These are phyloP conservation scores for Nakataea oryzae DNA, from an alignment of 2,329 filamentous ascomycete genomes.

Conservation along the genomic window DNA sequence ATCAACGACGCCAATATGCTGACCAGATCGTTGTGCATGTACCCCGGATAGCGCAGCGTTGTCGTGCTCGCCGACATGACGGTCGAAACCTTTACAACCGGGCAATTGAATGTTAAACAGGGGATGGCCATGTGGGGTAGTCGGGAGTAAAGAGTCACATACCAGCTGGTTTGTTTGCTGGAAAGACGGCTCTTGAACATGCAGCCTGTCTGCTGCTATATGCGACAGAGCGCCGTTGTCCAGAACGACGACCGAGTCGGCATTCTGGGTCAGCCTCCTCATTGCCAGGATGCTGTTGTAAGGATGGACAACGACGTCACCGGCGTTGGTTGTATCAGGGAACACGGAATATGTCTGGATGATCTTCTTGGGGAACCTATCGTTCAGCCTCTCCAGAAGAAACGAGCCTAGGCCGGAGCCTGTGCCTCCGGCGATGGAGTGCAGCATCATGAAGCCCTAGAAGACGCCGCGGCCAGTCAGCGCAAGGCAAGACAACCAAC, in stretches of 20 bases:
- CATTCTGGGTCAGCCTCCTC: slow-evolving; percentile 85
- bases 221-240: slow-evolving; percentile 91
- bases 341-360: slow-evolving; percentile 99
- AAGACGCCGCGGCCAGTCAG: not conserved
- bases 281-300: slow-evolving; percentile 96
- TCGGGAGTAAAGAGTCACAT: slow-evolving; percentile 12
- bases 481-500: not conserved
- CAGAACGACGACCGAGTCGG: slow-evolving; percentile 92
- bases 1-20: slow-evolving; percentile 94
- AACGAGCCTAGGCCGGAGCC: slow-evolving; percentile 95
- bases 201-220: slow-evolving; percentile 87
- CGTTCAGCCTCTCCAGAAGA: slow-evolving; percentile 88
- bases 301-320: slow-evolving; percentile 92
- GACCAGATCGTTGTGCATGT: slow-evolving; percentile 99
- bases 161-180: slow-evolving; percentile 96
- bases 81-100: slow-evolving; percentile 58
- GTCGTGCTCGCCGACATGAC: slow-evolving; percentile 99
- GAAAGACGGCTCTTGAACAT: slow-evolving; percentile 92
- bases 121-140: not conserved
- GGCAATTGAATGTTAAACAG: not conserved
- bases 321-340: slow-evolving; percentile 77
- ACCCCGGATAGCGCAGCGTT: slow-evolving; percentile 90
- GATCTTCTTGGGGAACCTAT: slow-evolving; percentile 96
- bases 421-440: slow-evolving; percentile 95
- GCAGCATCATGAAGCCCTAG: slow-evolving; percentile 93